These are phyloP conservation scores for Hericium rajendrae DNA, from an alignment of 768 basidiomycete species.

Conservation along the genomic window DNA sequence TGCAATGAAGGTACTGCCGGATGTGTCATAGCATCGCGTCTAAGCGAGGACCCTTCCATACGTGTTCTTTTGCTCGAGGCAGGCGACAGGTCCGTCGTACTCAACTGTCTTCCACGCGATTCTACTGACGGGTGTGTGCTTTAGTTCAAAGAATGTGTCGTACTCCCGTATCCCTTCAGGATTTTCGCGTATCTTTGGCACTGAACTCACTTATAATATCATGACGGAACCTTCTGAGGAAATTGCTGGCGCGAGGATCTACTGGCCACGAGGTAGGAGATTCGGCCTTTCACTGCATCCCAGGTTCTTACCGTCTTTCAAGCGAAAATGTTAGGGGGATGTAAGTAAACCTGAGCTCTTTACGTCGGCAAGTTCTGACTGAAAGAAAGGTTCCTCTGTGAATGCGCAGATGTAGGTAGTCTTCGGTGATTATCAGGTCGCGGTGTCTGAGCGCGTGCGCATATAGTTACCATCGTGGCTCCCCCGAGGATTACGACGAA, in stretches of 20 bases:
- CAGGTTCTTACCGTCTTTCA: not conserved
- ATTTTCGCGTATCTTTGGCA: slow-evolving; percentile 28
- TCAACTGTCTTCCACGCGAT: not conserved
- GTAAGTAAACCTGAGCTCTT: slow-evolving; percentile 28
- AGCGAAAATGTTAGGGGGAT: slow-evolving; percentile 69
- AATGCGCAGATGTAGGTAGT: slow-evolving; percentile 43
- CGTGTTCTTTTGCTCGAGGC: slow-evolving; percentile 51
- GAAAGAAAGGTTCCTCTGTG: slow-evolving; percentile 43
- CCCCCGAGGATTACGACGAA: slow-evolving; percentile 62
- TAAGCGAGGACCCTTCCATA: slow-evolving; percentile 45
- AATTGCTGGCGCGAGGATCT: slow-evolving; percentile 37
- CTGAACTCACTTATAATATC: slow-evolving; percentile 42
- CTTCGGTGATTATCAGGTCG: not conserved
- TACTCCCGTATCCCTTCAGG: slow-evolving; percentile 11
- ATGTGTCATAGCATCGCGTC: slow-evolving; percentile 48
- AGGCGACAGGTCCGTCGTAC: slow-evolving; percentile 40
- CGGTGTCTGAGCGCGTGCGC: not conserved
- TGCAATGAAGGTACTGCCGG: slow-evolving; percentile 42
- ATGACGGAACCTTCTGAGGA: slow-evolving; percentile 47
- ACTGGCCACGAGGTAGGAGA: slow-evolving; percentile 56
- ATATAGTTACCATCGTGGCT: slow-evolving; percentile 41
- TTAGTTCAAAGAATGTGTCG: slow-evolving; percentile 3
- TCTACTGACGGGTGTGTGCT: not conserved
- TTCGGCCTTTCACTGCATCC: not conserved
- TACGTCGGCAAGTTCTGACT: not conserved